Percentiles rank a stretch among this genome's conserved stretches.
phyloP scores from a whole-genome alignment of 169 alveolate species.

The Eimeria brunetti region DNA sequence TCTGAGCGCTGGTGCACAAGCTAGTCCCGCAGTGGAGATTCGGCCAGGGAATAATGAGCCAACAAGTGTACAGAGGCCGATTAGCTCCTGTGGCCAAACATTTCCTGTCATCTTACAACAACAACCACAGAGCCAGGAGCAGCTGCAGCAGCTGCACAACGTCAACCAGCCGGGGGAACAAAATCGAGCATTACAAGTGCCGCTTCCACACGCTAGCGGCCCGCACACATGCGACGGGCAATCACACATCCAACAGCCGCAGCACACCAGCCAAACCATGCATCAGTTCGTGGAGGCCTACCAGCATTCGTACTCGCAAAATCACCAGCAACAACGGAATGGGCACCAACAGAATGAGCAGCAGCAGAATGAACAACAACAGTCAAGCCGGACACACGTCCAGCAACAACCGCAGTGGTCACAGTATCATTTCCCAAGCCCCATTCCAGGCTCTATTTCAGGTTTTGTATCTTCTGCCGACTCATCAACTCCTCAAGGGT shows the following conservation, averaged over 20 bases:
- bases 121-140: neutral
- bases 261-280: neutral
- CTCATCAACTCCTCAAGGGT: conserved; percentile 22
- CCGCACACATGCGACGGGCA: neutral
- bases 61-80: neutral
- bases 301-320: neutral
- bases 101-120: neutral
- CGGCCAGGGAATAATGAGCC: neutral
- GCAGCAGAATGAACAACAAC: conserved; percentile 3
- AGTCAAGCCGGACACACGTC: neutral
- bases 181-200: neutral
- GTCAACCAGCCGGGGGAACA: neutral
- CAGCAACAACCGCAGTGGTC: conserved; percentile 8
- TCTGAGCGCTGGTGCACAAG: neutral
- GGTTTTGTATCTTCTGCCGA: neutral
- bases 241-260: neutral
- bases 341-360: conserved; percentile 1
- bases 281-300: neutral
- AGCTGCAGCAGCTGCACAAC: neutral
- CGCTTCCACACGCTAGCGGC: neutral
- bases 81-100: neutral
- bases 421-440: neutral
- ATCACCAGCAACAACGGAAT: neutral
- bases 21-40: neutral
- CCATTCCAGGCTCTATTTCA: neutral